Evolutionary conservation across 257 asterid species (phyloP).

Genomic region (Penstemon barbatus): DNA sequence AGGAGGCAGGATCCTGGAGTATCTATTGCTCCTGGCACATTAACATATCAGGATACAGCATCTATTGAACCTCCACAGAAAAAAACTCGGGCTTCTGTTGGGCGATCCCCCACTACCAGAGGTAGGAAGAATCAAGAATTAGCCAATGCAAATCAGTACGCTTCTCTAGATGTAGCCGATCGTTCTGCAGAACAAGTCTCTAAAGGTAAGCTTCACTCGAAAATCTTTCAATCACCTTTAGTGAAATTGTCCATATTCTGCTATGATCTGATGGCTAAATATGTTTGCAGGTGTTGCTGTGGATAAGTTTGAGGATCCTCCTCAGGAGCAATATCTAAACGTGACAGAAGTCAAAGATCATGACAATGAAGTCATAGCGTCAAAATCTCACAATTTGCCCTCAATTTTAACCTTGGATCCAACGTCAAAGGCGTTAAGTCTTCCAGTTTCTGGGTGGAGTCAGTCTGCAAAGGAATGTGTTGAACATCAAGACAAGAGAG

Average conservation of each 20-base stretch:
- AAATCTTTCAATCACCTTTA: neutral
- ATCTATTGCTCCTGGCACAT: constrained; percentile 44
- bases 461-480: constrained; percentile 27
- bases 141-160: constrained; percentile 37
- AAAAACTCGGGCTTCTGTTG: constrained; percentile 65
- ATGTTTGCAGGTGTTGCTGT: constrained; percentile 29
- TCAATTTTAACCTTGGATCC: constrained; percentile 29
- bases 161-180: constrained; percentile 39
- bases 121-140: constrained; percentile 45
- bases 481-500: constrained; percentile 29
- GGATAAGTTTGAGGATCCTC: constrained; percentile 28
- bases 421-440: constrained; percentile 17
- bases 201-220: constrained; percentile 34
- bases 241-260: constrained; percentile 7
- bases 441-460: constrained; percentile 24
- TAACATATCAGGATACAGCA: constrained; percentile 46
- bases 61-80: constrained; percentile 54
- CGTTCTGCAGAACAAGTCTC: constrained; percentile 25
- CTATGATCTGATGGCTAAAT: constrained; percentile 4
- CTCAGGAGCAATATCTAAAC: constrained; percentile 25
- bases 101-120: constrained; percentile 49
- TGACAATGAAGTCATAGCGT: constrained; percentile 28
- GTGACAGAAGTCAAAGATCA: constrained; percentile 27
- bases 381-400: constrained; percentile 31
- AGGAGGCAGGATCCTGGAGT: constrained; percentile 57